Percentiles rank a stretch among this genome's conserved stretches.
phyloP scores from a whole-genome alignment of 305 asterid genomes.

The Fraxinus nigra region DNA sequence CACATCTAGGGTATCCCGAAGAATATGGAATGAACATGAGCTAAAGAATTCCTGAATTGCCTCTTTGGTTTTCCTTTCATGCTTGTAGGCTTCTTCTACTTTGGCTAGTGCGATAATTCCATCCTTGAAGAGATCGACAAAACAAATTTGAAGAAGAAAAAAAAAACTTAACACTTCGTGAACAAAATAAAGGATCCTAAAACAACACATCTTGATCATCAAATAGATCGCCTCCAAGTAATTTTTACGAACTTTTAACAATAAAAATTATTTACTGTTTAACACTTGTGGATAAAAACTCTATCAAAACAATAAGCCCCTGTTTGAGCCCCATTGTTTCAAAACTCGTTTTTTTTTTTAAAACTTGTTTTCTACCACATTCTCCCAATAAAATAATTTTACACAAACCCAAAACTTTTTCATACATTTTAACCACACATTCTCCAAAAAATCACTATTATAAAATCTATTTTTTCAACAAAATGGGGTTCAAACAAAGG shows the following conservation, averaged over 20 bases:
- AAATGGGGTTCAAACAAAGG: background rate
- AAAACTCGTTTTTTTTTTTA: background rate
- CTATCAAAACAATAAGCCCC: background rate
- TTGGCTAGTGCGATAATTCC: constrained; percentile 62
- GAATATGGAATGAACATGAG: constrained; percentile 50
- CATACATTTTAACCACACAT: background rate
- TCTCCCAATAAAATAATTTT: background rate
- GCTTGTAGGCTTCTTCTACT: constrained; percentile 85
- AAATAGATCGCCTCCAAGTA: background rate
- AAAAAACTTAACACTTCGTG: background rate
- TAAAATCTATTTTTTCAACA: background rate
- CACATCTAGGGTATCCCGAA: constrained; percentile 63
- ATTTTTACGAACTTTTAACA: background rate
- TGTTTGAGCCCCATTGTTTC: background rate
- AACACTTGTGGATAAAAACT: background rate
- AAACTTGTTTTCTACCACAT: background rate
- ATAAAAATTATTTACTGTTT: background rate
- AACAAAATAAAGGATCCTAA: background rate
- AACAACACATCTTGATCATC: background rate
- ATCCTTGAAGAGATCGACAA: constrained; percentile 50
- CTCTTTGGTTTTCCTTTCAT: constrained; percentile 68
- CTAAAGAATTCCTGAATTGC: constrained; percentile 48
- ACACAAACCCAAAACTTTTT: background rate
- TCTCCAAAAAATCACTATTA: background rate
- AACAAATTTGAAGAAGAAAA: background rate